A percentile compares a stretch with the other conserved stretches of the same genome.
These are phyloP conservation scores for Castanopsis chinensis DNA, from an alignment of 306 rosid genomes.

Conservation along the genomic window DNA sequence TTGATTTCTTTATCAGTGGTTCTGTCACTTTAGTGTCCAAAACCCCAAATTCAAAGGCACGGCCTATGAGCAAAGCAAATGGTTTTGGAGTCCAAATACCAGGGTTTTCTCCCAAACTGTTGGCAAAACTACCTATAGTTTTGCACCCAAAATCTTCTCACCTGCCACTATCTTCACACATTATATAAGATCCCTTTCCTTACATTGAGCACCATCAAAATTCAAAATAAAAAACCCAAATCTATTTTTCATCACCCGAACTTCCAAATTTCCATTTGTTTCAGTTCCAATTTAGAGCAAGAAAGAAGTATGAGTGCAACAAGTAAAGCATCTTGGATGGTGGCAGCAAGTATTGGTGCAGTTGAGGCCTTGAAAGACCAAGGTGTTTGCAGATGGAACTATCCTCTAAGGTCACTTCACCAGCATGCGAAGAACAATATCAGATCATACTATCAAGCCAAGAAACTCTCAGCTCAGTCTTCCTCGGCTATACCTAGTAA, in stretches of 20 bases:
- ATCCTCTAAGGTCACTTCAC: slow-evolving; percentile 13
- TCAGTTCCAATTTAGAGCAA: background rate
- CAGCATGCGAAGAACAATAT: slow-evolving; percentile 24
- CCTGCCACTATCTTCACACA: no score
- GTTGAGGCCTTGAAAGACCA: slow-evolving; percentile 36
- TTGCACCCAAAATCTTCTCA: no score
- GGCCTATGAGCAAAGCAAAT: no score
- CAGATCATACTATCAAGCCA: slow-evolving; percentile 22
- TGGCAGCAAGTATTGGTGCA: slow-evolving; percentile 29
- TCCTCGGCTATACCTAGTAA: slow-evolving; percentile 13
- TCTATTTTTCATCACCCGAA: background rate
- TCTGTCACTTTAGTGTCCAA: no score
- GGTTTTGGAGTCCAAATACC: no score
- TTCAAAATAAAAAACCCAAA: background rate
- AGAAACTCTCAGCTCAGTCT: background rate
- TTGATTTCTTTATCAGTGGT: no score
- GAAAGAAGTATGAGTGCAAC: slow-evolving; percentile 16
- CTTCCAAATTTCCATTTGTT: background rate
- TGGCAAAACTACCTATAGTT: no score
- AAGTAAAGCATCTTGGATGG: slow-evolving; percentile 23
- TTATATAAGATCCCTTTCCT: no score
- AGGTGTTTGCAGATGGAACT: slow-evolving; percentile 32
- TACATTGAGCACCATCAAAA: no score
- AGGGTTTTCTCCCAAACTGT: no score
- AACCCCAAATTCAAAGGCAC: no score